phyloP scores from a whole-genome alignment of 495 filamentous ascomycete species.

The Trichoderma virens region DNA sequence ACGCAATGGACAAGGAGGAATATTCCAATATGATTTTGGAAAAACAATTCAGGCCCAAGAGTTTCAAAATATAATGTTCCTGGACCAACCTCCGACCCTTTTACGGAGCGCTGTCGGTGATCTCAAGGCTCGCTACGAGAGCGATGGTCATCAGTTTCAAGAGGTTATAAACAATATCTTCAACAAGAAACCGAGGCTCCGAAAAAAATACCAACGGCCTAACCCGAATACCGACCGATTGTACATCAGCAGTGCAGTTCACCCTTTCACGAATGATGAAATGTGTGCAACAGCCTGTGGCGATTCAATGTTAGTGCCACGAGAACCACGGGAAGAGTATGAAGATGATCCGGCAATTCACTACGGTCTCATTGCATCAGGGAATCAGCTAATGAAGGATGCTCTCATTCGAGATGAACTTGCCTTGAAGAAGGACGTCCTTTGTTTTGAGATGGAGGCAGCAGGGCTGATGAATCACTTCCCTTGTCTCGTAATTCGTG shows the following conservation, averaged over 20 bases:
- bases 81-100: background rate
- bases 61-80: background rate
- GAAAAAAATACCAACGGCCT: too few relatives aligned
- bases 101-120: background rate
- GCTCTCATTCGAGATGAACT: too few relatives aligned
- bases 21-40: constrained; percentile 6
- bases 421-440: too few relatives aligned
- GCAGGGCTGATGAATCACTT: too few relatives aligned
- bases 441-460: too few relatives aligned
- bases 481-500: too few relatives aligned
- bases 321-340: background rate
- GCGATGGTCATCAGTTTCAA: too few relatives aligned
- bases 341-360: background rate
- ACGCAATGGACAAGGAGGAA: constrained; percentile 14
- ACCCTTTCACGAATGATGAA: too few relatives aligned
- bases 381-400: too few relatives aligned
- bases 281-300: too few relatives aligned
- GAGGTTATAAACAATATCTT: background rate
- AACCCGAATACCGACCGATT: too few relatives aligned
- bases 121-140: background rate
- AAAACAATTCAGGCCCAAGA: background rate
- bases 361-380: background rate
- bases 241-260: too few relatives aligned
- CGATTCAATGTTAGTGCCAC: background rate
- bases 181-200: background rate